Evolutionary conservation across 176 grass and related monocot species (phyloP).

Genomic region (Carex scoparia): DNA sequence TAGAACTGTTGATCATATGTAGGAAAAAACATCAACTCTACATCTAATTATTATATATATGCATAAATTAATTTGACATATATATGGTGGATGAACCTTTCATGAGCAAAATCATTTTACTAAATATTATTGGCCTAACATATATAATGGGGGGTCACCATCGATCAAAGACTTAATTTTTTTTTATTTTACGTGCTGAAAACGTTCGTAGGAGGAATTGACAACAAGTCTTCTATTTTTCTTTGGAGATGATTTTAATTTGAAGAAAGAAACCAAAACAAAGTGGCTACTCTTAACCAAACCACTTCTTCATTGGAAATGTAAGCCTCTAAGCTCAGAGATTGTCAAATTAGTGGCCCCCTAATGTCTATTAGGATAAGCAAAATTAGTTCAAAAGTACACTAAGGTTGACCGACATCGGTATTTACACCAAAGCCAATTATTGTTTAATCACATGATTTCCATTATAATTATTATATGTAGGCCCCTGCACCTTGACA

Average conservation of each 20-base stretch:
- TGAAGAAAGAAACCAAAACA: not conserved
- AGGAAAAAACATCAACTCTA: too few species aligned
- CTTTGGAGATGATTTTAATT: not conserved
- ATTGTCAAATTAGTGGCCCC: not conserved
- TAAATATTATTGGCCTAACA: not conserved
- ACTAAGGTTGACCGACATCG: conserved; percentile 8
- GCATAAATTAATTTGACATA: too few species aligned
- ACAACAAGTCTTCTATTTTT: not conserved
- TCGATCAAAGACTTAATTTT: not conserved
- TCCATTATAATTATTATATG: not conserved
- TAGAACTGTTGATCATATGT: too few species aligned
- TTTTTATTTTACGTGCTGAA: not conserved
- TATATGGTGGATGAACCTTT: too few species aligned
- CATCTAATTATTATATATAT: too few species aligned
- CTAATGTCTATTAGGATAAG: not conserved
- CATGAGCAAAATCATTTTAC: not conserved
- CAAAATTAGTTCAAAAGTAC: conserved; percentile 15
- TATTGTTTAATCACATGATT: not conserved
- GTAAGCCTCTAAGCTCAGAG: not conserved
- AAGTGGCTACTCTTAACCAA: conserved; percentile 9
- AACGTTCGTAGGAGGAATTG: not conserved
- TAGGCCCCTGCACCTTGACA: not conserved
- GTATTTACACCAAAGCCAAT: not conserved
- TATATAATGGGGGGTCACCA: not conserved
- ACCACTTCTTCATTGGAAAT: conserved; percentile 12